phyloP scores from a whole-genome alignment of 805 yeast genomes.

The Teunomyces stri region DNA sequence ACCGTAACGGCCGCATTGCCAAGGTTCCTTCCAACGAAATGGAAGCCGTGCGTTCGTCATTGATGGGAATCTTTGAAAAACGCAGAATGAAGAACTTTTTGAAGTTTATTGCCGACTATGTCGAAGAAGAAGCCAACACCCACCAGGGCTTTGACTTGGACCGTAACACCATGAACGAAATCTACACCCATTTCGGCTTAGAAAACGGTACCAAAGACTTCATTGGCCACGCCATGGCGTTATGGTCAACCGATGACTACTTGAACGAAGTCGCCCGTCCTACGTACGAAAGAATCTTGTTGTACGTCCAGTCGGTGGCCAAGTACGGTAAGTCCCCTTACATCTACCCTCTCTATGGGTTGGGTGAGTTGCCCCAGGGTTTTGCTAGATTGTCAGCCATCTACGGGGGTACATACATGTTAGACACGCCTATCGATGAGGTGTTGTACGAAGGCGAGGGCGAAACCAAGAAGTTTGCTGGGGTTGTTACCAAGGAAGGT shows the following conservation, averaged over 20 bases:
- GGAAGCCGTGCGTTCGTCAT: constrained; percentile 87
- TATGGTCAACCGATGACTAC: constrained; percentile 91
- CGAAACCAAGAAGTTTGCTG: constrained; percentile 65
- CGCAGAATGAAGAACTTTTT: constrained; percentile 90
- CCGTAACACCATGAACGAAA: constrained; percentile 85
- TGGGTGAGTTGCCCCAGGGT: constrained; percentile 98
- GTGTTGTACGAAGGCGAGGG: constrained; percentile 70
- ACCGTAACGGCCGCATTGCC: constrained; percentile 84
- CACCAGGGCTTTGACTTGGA: constrained; percentile 87
- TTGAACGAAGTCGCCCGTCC: constrained; percentile 87
- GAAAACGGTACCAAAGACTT: constrained; percentile 93
- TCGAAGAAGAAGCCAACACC: constrained; percentile 74
- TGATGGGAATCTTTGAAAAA: constrained; percentile 96
- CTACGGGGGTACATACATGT: constrained; percentile 98
- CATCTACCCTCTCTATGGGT: constrained; percentile 91
- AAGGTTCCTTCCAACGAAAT: constrained; percentile 91
- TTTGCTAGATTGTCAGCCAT: constrained; percentile 96
- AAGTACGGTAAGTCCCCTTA: constrained; percentile 96
- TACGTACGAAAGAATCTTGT: constrained; percentile 77
- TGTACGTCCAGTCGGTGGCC: constrained; percentile 88
- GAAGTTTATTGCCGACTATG: constrained; percentile 80
- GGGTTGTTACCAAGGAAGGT: constrained; percentile 91
- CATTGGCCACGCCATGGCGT: constrained; percentile 98
- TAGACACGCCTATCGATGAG: constrained; percentile 93
- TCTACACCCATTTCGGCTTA: constrained; percentile 83